Conservation (phyloP, 2,329 filamentous ascomycete genomes). For the Albifimbria verrucaria region DNA sequence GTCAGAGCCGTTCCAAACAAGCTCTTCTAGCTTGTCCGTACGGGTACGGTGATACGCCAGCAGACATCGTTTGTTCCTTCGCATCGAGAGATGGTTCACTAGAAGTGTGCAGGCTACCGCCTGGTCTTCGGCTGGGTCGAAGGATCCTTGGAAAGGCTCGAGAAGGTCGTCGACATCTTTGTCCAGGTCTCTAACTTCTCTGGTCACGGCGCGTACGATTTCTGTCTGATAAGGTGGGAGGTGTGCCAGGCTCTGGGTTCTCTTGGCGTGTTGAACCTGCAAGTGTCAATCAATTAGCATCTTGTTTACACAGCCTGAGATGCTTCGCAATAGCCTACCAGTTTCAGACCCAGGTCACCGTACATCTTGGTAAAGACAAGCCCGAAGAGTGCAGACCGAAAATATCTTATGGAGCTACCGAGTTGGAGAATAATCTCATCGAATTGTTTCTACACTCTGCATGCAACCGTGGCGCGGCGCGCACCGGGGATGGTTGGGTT, state of each 20-base stretch:
- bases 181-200: constrained; percentile 91
- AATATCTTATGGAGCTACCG: too few relatives aligned
- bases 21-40: constrained; percentile 86
- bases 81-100: constrained; percentile 92
- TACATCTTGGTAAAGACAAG: constrained; percentile 61
- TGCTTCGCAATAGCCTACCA: constrained; percentile 50
- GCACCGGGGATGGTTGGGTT: too few relatives aligned
- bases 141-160: constrained; percentile 77
- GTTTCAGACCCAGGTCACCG: constrained; percentile 80
- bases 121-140: constrained; percentile 79
- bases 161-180: constrained; percentile 78
- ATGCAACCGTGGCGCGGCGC: too few relatives aligned
- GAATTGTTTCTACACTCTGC: too few relatives aligned
- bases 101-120: constrained; percentile 84
- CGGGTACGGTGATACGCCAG: constrained; percentile 91
- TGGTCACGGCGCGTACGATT: constrained; percentile 78
- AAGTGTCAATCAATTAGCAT: constrained; percentile 8
- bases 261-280: constrained; percentile 92
- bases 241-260: constrained; percentile 80
- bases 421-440: too few relatives aligned
- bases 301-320: too few relatives aligned
- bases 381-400: too few relatives aligned
- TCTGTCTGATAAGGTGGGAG: constrained; percentile 92
- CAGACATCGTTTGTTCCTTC: constrained; percentile 91
- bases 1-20: constrained; percentile 89